Evolutionary conservation across 257 asterid species (phyloP), one percentile per base, ranked within the genome.

Genomic region (Gentiana straminea): DNA sequence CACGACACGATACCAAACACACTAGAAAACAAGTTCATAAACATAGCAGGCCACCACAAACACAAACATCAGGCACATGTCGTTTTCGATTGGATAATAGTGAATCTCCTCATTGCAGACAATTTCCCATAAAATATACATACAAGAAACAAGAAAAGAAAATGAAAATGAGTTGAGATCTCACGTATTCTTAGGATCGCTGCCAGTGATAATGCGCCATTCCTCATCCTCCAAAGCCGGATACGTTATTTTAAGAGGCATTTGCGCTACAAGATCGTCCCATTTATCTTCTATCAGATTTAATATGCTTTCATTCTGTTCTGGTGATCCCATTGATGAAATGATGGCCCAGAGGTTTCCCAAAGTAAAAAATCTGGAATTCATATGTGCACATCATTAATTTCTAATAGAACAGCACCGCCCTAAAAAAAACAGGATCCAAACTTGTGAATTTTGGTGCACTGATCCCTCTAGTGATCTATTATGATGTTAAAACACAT

Each of bases 101-200:
- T 24, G 24, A 24, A 24, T 24, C 24, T 24, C 24, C 24, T 24
- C 24, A 24, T 24, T 33, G 37, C 54, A 13, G 32, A 33, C 12
- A 11, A 36, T 12, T 24, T 24, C 24, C 24, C 24, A 24, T 24
- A 24, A 24, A 47, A 35, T 41, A 24, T 44, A 7, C 11, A 45
- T 33, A 47, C 4, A 33, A 32, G n/a, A 38, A 12, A 34, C 52
- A 34, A 13, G 11, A 36, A 41, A 53, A 2, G 1, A 24, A 24
- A 24, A 24, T 24, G 39, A 12, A 38, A 58, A 34, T 7, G 48
- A 33, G 62, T 48, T 24, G 13, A 46, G 51, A 63, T 8, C 77
- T 70, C 60, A 75, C 77, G 77, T 75, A 68, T 75, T 75, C 61
- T 75, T 75, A 54, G 81, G 81, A 65, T 75, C 81, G 35, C 81